Conservation (phyloP, 495 filamentous ascomycete genomes). For the Penicillium waksmanii region DNA sequence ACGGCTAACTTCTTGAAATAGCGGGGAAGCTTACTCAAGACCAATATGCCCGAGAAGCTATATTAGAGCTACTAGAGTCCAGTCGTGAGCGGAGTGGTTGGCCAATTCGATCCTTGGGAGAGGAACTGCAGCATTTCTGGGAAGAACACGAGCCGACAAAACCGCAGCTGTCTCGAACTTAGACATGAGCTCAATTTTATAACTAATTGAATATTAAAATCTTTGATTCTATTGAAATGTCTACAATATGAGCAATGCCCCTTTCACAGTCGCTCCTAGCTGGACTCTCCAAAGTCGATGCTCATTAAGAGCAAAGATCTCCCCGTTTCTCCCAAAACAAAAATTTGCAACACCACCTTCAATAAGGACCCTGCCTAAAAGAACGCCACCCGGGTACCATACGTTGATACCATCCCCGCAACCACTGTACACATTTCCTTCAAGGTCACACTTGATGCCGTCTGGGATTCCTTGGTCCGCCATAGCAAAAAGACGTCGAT, state of each 20-base stretch:
- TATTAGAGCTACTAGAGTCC: conserved; percentile 25
- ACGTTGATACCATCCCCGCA: conserved; percentile 66
- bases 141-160: background rate
- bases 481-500: conserved; percentile 62
- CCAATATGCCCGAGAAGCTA: conserved; percentile 12
- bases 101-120: conserved; percentile 23
- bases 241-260: conserved; percentile 33
- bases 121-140: conserved; percentile 26
- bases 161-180: background rate
- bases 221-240: background rate
- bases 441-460: conserved; percentile 61
- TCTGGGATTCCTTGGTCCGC: conserved; percentile 58
- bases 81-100: conserved; percentile 26
- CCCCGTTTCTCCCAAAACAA: conserved; percentile 46
- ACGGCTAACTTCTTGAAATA: background rate
- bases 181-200: background rate
- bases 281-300: conserved; percentile 43
- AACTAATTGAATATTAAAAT: background rate
- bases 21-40: conserved; percentile 26
- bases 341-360: conserved; percentile 47
- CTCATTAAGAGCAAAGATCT: conserved; percentile 48
- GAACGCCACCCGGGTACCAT: conserved; percentile 57
- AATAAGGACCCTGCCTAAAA: conserved; percentile 59
- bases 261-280: conserved; percentile 33
- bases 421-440: conserved; percentile 63